Base-by-base conservation (phyloP, 139 green algal genomes). In the Chlorella sp. region DNA sequence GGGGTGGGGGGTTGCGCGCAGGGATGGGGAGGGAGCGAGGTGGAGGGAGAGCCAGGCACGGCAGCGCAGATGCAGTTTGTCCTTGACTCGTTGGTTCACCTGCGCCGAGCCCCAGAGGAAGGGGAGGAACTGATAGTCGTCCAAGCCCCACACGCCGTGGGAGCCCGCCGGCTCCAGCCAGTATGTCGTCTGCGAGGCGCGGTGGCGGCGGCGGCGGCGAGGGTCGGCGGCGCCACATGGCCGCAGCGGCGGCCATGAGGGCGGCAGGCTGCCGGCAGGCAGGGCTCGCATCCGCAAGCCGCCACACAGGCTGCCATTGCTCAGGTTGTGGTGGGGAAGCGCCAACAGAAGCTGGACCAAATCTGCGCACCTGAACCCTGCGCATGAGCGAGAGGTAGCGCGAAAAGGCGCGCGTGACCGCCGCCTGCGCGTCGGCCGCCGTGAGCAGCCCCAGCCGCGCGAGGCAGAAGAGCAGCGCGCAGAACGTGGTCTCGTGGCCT, bases 51-150 rank as follows among this genome's bases (percentile, higher is more conserved):
- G 38, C 35, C 11, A 66, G 27, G 8, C 59, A 40, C 31, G 11
- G 59, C 29, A 66, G 9, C 19, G 58, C 25, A n/a, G 29, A 64
- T 21, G 29, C 38, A 11, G 9, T 36, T 31, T 33, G 17, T 21
- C 9, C 14, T 48, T 36, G 67, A 33, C 60, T 71, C 59, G 0
- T 69, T 62, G 15, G 7, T 61, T 51, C 63, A 87, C 80, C 85
- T 94, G 89, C 17, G 84, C 73, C 0, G 88, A 83, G 21, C 95
- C 95, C 86, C 91, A 98, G 0, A 98, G 50, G 82, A 98, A 99
- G 21, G 96, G 95, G 67, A 99, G 85, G 80, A 99, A 97, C 58
- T 97, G 91, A 88, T 99, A 99, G 84, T 99, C 96, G 75, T 99
- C 96, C 71, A 99, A 84, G 3, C 96, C 96, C 96, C 96, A 99